Evolutionary conservation across 495 filamentous ascomycete species (phyloP).

Genomic region (Lasiosphaeria miniovina): DNA sequence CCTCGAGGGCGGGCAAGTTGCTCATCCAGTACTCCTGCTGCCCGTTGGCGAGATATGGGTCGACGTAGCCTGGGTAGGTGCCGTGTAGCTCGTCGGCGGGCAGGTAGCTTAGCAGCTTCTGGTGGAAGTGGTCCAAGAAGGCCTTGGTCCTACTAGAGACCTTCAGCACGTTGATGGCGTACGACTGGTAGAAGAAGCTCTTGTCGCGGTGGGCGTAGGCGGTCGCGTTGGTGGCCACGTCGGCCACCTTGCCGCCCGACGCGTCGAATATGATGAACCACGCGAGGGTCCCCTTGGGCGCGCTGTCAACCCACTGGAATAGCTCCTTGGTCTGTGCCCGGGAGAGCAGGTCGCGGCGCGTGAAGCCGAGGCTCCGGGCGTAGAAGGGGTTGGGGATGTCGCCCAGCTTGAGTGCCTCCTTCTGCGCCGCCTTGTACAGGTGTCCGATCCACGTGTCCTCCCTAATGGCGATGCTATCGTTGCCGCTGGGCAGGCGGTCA

Average conservation of each 20-base stretch:
- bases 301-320: conserved; percentile 5
- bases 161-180: conserved; percentile 3
- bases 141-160: conserved; percentile 4
- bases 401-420: conserved; percentile 1
- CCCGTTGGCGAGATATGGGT: not conserved
- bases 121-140: conserved; percentile 5
- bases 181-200: conserved; percentile 8
- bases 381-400: conserved; percentile 9
- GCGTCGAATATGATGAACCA: conserved; percentile 10
- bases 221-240: not conserved
- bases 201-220: conserved; percentile 11
- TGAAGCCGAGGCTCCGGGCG: conserved; percentile 6
- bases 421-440: conserved; percentile 4
- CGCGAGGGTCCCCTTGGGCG: conserved; percentile 4
- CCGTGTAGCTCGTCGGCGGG: not conserved
- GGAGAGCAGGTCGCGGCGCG: conserved; percentile 2
- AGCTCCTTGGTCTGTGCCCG: not conserved
- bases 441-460: conserved; percentile 1
- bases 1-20: not conserved
- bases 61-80: conserved; percentile 6
- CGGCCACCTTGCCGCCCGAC: conserved; percentile 1
- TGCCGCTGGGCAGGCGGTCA: conserved; percentile 8
- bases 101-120: conserved; percentile 2
- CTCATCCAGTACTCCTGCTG: conserved; percentile 7
- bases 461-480: conserved; percentile 6